Evolutionary conservation across 2,329 filamentous ascomycete genomes (phyloP), one percentile per base, ranked within the genome.

Genomic region (Aspergillus spinulosporus): DNA sequence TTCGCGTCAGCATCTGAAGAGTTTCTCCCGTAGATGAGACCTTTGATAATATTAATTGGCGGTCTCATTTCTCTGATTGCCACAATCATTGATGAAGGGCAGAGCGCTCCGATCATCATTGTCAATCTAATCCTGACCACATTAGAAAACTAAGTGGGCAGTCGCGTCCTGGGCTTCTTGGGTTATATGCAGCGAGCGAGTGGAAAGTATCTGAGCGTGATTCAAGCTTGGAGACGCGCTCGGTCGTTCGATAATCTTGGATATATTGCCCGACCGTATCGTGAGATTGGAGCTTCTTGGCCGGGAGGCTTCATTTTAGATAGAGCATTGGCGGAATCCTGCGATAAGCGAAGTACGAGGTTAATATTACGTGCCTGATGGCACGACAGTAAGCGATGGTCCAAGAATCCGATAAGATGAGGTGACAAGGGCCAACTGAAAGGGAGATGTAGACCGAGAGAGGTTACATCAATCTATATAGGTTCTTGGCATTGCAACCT

Each of bases 401-500:
- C 34, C 11, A 12, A 37, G 34, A 37, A 37, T 12, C 9, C 11
- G 34, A 37, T 37, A 37, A 12, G 34, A 37, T 37, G 34, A 37
- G 7, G 34, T 21, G 21, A 21, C 21, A 21, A 21, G 21, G 21
- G 21, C 21, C 32, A 11, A 34, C 6, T 34, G 34, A 37, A 37
- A 37, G 34, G 9, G n/a, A 37, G 6, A 12, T 34, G 21, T 21
- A 21, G 32, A 34, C 32, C 32, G 9, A 12, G 9, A 37, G 34
- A 37, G 9, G 34, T 37, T 37, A 37, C 34, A 37, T 37, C 34
- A 37, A 37, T 37, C 34, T 37, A 44, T 44, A 8, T 8, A 12
- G 34, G 7, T 12, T 4, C 61, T 64, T 64, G 61, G 64, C 64
- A 58, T 56, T 64, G 64, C 57, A 64, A 61, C 60, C 59, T 52